Conservation (phyloP, 768 basidiomycete genomes). For the Scleroderma bovista region DNA sequence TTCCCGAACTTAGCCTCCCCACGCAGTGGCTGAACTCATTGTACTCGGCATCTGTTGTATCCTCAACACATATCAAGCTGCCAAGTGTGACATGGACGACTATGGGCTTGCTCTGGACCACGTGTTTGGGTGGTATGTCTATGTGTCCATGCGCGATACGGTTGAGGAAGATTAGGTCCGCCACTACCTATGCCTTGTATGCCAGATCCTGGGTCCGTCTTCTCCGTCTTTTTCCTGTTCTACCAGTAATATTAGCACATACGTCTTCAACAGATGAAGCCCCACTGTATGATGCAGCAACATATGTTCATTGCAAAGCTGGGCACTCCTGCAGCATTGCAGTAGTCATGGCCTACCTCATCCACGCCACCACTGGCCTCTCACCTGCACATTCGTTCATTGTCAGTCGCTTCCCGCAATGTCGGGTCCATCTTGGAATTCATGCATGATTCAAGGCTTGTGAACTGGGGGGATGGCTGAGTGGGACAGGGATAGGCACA, state of each 20-base stretch:
- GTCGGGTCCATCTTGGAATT: conserved; percentile 97
- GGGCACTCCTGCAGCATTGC: conserved; percentile 96
- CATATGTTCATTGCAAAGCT: conserved; percentile 95
- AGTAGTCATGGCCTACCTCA: conserved; percentile 94
- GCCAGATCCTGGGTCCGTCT: conserved; percentile 76
- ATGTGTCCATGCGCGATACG: conserved; percentile 90
- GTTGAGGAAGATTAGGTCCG: conserved; percentile 91
- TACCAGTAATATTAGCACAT: conserved; percentile 1
- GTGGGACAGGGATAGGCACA: conserved; percentile 10
- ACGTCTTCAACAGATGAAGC: conserved; percentile 67
- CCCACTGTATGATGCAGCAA: conserved; percentile 79
- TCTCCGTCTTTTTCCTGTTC: conserved; percentile 1
- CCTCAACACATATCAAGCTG: conserved; percentile 86
- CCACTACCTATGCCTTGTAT: conserved; percentile 76
- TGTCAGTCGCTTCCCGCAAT: conserved; percentile 87
- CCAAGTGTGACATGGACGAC: conserved; percentile 79
- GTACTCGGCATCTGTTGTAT: conserved; percentile 79
- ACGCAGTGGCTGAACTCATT: conserved; percentile 75
- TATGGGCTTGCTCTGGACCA: conserved; percentile 61
- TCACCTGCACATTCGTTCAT: conserved; percentile 90
- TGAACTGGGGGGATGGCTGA: conserved; percentile 65
- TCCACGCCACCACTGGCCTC: conserved; percentile 94
- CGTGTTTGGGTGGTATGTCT: conserved; percentile 77
- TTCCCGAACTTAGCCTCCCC: conserved; percentile 74
- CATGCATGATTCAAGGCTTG: conserved; percentile 94